Evolutionary conservation across 1,284 basidiomycete species (phyloP), one percentile per base, ranked within the genome.

Genomic region (Leccinum proximum): DNA sequence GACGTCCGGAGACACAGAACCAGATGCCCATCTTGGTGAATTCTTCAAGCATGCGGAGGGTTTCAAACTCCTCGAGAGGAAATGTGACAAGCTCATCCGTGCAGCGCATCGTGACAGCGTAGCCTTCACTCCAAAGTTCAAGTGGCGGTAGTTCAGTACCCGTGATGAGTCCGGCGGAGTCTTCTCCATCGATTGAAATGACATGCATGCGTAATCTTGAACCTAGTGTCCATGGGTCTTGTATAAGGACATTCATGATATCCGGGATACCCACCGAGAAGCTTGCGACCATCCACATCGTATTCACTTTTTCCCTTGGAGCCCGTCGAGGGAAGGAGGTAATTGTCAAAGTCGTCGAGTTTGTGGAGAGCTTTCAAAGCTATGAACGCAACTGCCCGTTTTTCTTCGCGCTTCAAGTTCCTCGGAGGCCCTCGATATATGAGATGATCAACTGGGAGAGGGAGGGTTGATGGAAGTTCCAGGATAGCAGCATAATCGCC

Each of bases 301-400:
- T 82, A 79, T 22, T 81, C 79, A 18, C 78, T 81, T 57, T 79
- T 78, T 26, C 79, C 79, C 59, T 76, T 78, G 64, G 74, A 74
- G 59, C 78, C 81, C 2, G 80, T 77, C 35, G 79, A 75, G 11
- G 93, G 92, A 9, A 93, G 80, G 2, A 96, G 81, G 70, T 91
- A 88, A 62, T 92, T 86, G 70, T 95, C 88, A 70, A 94, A 88
- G 5, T 92, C 87, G 58, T 88, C 83, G n/a, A 92, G 77, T 48
- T 80, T 78, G 67, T 88, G 84, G 22, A 96, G 79, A 4, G 80
- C 78, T 68, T 84, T 86, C 30, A 92, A 89, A 2, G 89, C 91
- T 65, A 84, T 75, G 72, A 93, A 95, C 0, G 92, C 90, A 9
- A 85, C 92, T 2, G 89, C 87, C 16, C 92, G 86, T 71, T 87